Evolutionary conservation across 805 yeast genomes (phyloP).

Genomic region (Yamadazyma scolyti): DNA sequence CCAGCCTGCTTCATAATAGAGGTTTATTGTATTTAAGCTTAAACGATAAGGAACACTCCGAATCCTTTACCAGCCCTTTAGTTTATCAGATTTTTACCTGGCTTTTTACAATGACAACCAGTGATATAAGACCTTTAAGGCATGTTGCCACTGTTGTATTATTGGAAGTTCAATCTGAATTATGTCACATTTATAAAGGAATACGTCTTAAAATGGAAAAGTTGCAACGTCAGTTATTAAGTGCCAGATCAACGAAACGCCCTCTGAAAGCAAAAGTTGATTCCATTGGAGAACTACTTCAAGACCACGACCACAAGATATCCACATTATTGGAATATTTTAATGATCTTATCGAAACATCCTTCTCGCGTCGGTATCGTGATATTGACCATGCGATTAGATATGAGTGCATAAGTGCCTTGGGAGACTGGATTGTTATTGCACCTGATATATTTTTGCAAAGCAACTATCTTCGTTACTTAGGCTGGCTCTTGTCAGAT

Average conservation of each 20-base stretch:
- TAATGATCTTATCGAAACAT: slow-evolving; percentile 61
- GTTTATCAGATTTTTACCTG: slow-evolving; percentile 63
- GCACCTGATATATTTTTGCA: slow-evolving; percentile 71
- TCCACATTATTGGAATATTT: slow-evolving; percentile 53
- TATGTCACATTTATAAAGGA: slow-evolving; percentile 49
- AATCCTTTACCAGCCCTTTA: slow-evolving; percentile 35
- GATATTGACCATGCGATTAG: slow-evolving; percentile 75
- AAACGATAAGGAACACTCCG: slow-evolving; percentile 11
- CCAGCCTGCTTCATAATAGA: slow-evolving; percentile 55
- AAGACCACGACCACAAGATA: slow-evolving; percentile 35
- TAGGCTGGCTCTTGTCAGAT: slow-evolving; percentile 87
- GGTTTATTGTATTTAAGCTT: slow-evolving; percentile 49
- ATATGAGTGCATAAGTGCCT: slow-evolving; percentile 57
- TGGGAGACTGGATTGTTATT: slow-evolving; percentile 69
- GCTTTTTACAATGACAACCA: slow-evolving; percentile 70
- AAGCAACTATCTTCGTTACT: slow-evolving; percentile 65
- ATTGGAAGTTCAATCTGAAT: slow-evolving; percentile 54
- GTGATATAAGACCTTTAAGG: slow-evolving; percentile 68
- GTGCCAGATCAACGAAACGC: slow-evolving; percentile 22
- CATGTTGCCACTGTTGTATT: slow-evolving; percentile 59
- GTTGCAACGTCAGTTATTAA: slow-evolving; percentile 40
- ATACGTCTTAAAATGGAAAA: slow-evolving; percentile 36
- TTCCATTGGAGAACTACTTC: slow-evolving; percentile 27
- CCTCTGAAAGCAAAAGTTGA: slow-evolving; percentile 45
- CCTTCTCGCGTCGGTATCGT: slow-evolving; percentile 73